Conservation (phyloP, 2,329 filamentous ascomycete species). For the Diplodia scrobiculata region DNA sequence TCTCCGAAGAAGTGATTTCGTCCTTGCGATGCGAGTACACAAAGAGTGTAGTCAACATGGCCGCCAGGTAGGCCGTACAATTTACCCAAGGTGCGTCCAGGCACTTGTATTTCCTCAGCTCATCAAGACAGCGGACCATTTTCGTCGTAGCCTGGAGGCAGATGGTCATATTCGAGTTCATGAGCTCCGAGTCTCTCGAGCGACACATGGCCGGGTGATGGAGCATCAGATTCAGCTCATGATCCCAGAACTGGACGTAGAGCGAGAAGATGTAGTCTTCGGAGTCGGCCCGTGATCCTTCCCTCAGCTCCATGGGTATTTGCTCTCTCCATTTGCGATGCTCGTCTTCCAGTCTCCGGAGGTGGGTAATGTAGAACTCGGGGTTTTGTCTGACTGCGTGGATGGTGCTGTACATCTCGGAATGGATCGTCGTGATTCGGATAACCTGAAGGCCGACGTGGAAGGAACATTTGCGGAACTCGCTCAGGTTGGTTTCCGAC, state of each 20-base stretch:
- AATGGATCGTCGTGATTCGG: conserved; percentile 65
- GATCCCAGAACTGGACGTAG: conserved; percentile 54
- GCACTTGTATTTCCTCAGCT: conserved; percentile 65
- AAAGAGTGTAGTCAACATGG: conserved; percentile 72
- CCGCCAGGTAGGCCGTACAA: conserved; percentile 69
- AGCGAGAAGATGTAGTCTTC: conserved; percentile 54
- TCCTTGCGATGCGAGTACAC: conserved; percentile 68
- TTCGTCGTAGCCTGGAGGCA: conserved; percentile 67
- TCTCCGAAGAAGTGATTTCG: conserved; percentile 59
- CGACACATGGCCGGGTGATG: conserved; percentile 58
- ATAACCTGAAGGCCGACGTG: conserved; percentile 66
- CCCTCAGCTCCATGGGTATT: conserved; percentile 63
- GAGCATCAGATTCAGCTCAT: conserved; percentile 54
- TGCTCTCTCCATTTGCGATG: conserved; percentile 64
- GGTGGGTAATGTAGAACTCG: conserved; percentile 63
- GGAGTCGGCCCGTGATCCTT: conserved; percentile 48
- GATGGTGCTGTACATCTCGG: conserved; percentile 75
- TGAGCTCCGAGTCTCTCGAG: conserved; percentile 60
- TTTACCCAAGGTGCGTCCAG: conserved; percentile 80
- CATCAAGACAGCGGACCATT: conserved; percentile 62
- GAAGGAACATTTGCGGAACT: conserved; percentile 64
- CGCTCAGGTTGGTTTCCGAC: conserved; percentile 47
- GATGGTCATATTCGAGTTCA: conserved; percentile 56
- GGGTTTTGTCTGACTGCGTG: conserved; percentile 68
- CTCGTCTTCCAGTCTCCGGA: conserved; percentile 67